Evolutionary conservation across 2,329 filamentous ascomycete genomes (phyloP).

Genomic region (Sclerotinia spermophila): DNA sequence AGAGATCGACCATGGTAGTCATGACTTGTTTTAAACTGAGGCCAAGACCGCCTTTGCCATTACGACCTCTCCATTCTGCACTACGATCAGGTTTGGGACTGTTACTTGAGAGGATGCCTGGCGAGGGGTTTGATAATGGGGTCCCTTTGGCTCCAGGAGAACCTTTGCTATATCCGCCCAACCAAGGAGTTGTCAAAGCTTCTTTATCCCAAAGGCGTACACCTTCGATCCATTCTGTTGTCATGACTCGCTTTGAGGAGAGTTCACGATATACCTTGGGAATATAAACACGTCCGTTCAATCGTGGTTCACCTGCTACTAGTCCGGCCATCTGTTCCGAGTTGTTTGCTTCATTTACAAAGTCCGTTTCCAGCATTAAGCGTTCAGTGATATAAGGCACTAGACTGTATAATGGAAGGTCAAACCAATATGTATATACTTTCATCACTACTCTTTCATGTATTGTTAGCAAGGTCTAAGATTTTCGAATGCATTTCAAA

Average conservation of each 20-base stretch:
- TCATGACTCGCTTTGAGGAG: constrained; percentile 79
- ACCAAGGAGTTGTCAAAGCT: constrained; percentile 71
- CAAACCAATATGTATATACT: constrained; percentile 83
- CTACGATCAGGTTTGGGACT: constrained; percentile 75
- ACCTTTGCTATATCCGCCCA: constrained; percentile 69
- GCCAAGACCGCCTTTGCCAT: constrained; percentile 75
- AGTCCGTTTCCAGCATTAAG: constrained; percentile 91
- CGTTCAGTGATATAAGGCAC: constrained; percentile 92
- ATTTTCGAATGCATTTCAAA: neutral
- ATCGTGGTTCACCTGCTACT: constrained; percentile 68
- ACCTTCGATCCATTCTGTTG: constrained; percentile 97
- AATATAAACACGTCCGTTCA: constrained; percentile 81
- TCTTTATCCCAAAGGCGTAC: constrained; percentile 90
- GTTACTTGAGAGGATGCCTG: constrained; percentile 44
- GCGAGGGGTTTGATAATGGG: constrained; percentile 44
- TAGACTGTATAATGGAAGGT: constrained; percentile 85
- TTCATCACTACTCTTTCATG: constrained; percentile 67
- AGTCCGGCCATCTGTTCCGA: constrained; percentile 77
- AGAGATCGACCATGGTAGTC: constrained; percentile 94
- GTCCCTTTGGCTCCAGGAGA: constrained; percentile 73
- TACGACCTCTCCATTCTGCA: constrained; percentile 69
- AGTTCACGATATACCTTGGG: constrained; percentile 81
- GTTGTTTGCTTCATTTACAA: constrained; percentile 86
- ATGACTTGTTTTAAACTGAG: constrained; percentile 82
- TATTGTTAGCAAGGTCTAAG: constrained; percentile 15